Conservation (phyloP, 2,329 filamentous ascomycete species). For the Cladosporium austrohemisphaericum region DNA sequence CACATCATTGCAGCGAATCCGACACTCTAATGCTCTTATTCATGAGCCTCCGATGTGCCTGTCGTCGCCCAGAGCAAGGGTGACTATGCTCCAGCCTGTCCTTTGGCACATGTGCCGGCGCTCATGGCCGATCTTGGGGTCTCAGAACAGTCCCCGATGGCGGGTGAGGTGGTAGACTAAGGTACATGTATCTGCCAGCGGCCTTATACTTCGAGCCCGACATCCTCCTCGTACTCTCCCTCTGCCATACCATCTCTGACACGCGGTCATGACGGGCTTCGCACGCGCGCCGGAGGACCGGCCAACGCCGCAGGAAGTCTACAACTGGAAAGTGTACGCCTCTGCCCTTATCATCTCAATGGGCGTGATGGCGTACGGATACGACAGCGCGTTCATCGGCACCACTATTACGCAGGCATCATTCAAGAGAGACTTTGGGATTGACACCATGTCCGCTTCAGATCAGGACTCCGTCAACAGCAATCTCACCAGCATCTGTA, state of each 20-base stretch:
- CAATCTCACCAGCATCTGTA: conserved; percentile 47
- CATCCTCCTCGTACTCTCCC: not conserved
- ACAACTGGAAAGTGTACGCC: conserved; percentile 51
- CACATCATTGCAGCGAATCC: conserved; percentile 8
- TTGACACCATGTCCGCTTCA: conserved; percentile 31
- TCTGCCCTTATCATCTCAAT: conserved; percentile 49
- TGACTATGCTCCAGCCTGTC: no score
- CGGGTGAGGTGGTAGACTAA: not conserved
- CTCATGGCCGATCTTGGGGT: not conserved
- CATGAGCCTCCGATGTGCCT: no score
- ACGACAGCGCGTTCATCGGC: conserved; percentile 54
- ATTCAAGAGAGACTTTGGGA: conserved; percentile 46
- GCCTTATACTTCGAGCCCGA: not conserved
- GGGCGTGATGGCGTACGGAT: conserved; percentile 47
- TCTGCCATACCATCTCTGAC: not conserved
- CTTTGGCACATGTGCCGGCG: not conserved
- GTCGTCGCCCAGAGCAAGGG: no score
- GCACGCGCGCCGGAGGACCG: conserved; percentile 52
- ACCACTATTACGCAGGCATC: conserved; percentile 50
- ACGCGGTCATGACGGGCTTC: conserved; percentile 37
- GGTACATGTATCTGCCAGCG: no score
- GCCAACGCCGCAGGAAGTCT: conserved; percentile 54
- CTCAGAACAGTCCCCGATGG: not conserved
- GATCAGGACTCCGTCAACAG: conserved; percentile 41
- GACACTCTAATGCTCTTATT: no score